These are phyloP conservation scores for Aspergillus cavernicola DNA, from an alignment of 495 filamentous ascomycete genomes.

Conservation along the genomic window DNA sequence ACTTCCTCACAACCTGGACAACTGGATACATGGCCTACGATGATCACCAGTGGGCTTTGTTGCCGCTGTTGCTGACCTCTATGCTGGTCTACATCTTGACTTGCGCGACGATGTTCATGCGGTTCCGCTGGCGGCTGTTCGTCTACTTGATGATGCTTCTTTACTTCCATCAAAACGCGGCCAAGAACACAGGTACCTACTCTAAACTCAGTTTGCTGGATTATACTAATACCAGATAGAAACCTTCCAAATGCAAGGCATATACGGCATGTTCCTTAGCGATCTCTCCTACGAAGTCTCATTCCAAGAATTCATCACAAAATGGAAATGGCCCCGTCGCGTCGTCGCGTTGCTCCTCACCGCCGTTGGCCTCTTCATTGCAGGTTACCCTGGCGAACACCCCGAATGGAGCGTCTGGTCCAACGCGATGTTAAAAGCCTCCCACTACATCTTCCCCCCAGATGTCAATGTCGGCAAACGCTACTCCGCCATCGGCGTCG, in stretches of 20 bases:
- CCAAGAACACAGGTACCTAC: constrained; percentile 26
- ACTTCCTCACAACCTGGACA: constrained; percentile 55
- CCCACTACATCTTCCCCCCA: constrained; percentile 52
- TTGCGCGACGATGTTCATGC: constrained; percentile 53
- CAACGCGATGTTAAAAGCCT: constrained; percentile 38
- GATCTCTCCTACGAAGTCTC: constrained; percentile 54
- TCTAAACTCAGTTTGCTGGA: neutral
- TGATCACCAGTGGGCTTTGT: constrained; percentile 62
- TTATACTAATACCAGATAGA: constrained; percentile 19
- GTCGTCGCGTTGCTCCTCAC: constrained; percentile 43
- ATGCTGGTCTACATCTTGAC: constrained; percentile 59
- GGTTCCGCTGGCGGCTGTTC: constrained; percentile 53
- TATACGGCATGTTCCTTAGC: constrained; percentile 60
- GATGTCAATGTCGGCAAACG: constrained; percentile 49
- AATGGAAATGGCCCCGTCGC: constrained; percentile 43
- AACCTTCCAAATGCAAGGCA: constrained; percentile 55
- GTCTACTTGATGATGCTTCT: constrained; percentile 47
- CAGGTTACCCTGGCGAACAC: constrained; percentile 58
- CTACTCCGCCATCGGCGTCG: constrained; percentile 56
- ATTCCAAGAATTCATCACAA: constrained; percentile 48
- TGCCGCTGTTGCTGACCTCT: constrained; percentile 58
- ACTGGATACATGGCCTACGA: constrained; percentile 58
- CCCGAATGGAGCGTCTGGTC: constrained; percentile 59
- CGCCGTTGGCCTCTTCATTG: constrained; percentile 50
- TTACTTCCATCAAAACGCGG: constrained; percentile 49